phyloP scores from a whole-genome alignment of 441 rosid species.

The Erodium moschatum region DNA sequence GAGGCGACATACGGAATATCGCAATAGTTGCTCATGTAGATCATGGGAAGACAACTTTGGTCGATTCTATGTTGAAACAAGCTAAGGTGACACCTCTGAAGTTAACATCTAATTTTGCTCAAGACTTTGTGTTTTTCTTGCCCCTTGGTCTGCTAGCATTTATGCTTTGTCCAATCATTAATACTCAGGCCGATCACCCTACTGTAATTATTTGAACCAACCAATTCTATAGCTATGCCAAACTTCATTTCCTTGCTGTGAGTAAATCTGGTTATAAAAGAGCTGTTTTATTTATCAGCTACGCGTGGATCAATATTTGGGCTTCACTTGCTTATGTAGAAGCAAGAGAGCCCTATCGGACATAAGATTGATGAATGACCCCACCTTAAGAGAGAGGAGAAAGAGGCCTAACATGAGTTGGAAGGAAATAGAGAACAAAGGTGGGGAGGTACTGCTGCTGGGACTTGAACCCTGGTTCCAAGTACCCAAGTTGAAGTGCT shows the following conservation, averaged over 20 bases:
- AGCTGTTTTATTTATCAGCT: background rate
- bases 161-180: background rate
- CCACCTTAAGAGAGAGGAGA: too few species aligned
- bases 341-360: too few species aligned
- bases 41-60: constrained; percentile 95
- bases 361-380: too few species aligned
- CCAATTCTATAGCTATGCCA: background rate
- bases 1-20: constrained; percentile 73
- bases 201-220: background rate
- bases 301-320: too few species aligned
- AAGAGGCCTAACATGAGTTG: too few species aligned
- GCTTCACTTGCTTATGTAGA: too few species aligned
- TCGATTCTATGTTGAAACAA: constrained; percentile 89
- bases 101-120: background rate
- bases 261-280: background rate
- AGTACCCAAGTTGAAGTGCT: too few species aligned
- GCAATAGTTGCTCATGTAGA: constrained; percentile 97
- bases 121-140: too few species aligned
- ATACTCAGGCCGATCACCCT: background rate
- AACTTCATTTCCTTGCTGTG: background rate
- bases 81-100: constrained; percentile 51
- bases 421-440: too few species aligned
- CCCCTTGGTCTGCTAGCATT: too few species aligned
- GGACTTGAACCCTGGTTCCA: too few species aligned
- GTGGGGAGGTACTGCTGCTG: too few species aligned